phyloP scores from a whole-genome alignment of 1,139 yeast genomes.

The Taiozyma sp. region DNA sequence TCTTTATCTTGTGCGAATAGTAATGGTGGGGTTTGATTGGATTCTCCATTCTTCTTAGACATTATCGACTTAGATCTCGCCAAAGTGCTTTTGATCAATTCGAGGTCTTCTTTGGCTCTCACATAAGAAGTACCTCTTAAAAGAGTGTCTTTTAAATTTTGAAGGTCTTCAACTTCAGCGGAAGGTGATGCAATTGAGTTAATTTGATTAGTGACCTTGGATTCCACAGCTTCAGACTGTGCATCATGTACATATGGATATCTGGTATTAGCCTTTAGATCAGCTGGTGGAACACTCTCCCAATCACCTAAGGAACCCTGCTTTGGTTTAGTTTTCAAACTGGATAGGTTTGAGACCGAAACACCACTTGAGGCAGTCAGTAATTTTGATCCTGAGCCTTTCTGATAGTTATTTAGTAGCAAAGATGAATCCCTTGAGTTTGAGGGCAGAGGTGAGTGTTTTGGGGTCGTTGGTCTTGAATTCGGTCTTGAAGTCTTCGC shows the following conservation, averaged over 20 bases:
- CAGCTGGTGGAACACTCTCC: background rate
- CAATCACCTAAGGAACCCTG: background rate
- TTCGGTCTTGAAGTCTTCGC: background rate
- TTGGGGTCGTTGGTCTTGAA: background rate
- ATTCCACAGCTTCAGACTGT: background rate
- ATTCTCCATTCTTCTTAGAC: background rate
- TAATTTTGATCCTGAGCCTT: background rate
- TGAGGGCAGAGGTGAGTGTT: background rate
- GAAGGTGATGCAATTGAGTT: background rate
- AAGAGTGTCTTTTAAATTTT: constrained; percentile 4
- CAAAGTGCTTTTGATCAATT: constrained; percentile 5
- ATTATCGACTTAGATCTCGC: constrained; percentile 9
- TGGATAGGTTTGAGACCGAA: background rate
- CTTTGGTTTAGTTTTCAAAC: background rate
- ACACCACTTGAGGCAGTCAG: background rate
- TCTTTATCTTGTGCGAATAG: constrained; percentile 13
- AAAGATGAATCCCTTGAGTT: background rate
- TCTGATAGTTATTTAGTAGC: background rate
- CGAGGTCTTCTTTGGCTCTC: constrained; percentile 2
- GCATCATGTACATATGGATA: background rate
- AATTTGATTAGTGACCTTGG: background rate
- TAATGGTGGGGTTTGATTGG: constrained; percentile 9
- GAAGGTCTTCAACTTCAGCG: background rate
- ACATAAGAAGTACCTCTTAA: constrained; percentile 3
- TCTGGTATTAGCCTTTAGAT: background rate